These are phyloP conservation scores for Kalmusia sp. DNA, from an alignment of 2,329 filamentous ascomycete species.

Conservation along the genomic window DNA sequence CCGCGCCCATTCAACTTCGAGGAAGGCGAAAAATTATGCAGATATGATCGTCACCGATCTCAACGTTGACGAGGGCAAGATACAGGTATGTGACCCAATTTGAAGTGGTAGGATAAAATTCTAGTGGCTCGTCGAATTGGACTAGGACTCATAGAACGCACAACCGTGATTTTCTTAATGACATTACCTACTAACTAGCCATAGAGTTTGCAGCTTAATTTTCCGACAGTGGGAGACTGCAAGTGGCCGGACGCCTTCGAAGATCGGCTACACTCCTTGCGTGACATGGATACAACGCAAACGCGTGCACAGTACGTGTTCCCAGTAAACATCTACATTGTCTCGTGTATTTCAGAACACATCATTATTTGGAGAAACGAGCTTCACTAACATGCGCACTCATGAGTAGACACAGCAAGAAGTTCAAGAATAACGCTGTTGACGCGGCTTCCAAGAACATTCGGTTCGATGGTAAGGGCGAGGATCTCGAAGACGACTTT, in stretches of 20 bases:
- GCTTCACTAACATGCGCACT: slow-evolving; percentile 5
- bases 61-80: slow-evolving; percentile 35
- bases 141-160: no score
- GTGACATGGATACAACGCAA: slow-evolving; percentile 17
- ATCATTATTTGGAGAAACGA: no score
- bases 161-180: no score
- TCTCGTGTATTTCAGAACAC: no score
- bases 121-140: no score
- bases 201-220: slow-evolving; percentile 44
- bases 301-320: slow-evolving; percentile 40
- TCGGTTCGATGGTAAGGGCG: slow-evolving; percentile 48
- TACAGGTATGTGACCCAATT: slow-evolving; percentile 41
- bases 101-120: no score
- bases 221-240: no score
- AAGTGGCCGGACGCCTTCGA: slow-evolving; percentile 53
- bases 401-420: slow-evolving; percentile 9
- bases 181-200: slow-evolving; percentile 26
- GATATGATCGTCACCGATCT: slow-evolving; percentile 35
- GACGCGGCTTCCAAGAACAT: slow-evolving; percentile 21
- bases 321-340: background rate
- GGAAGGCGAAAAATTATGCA: background rate
- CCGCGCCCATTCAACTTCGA: slow-evolving; percentile 27
- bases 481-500: slow-evolving; percentile 45
- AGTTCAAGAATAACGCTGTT: slow-evolving; percentile 16
- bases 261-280: slow-evolving; percentile 45